Base-by-base conservation (phyloP, 2,329 filamentous ascomycete genomes). In the Fusarium falciforme region DNA sequence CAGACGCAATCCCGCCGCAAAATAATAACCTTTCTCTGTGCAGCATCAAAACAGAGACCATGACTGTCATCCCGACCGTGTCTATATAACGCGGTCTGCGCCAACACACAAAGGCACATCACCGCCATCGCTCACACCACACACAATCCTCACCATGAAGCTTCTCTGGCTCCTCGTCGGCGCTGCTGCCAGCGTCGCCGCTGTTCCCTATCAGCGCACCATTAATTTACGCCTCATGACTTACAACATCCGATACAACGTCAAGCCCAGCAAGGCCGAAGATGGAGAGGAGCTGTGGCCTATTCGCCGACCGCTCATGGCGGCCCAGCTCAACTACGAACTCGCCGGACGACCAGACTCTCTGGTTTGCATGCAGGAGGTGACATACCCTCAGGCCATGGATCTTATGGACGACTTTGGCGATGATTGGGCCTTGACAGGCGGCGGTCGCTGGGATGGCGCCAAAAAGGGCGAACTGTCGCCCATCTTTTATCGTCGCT, bases 331-430 rank as follows among this genome's bases (percentile, higher is more conserved):
- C 2, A 82, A 84, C 52, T 87, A 87, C 75, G 83, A 87, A 68
- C 86, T 87, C 1, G 78, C 84, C 0, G 82, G 84, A 63, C 84
- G 85, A 12, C 80, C 83, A 0, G 82, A 81, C 5, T 79, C 85
- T 1, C 88, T 94, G 68, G 82, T 93, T 61, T 92, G 91, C 70
- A 84, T 93, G 27, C 92, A 93, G 80, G 92, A 93, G 83, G 91
- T 89, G 9, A 85, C 92, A 6, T 83, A 89, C 74, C 76, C 79
- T 5, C 92, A 93, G 76, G 83, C 93, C 4, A 49, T 82, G 16
- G 90, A 93, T 72, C 85, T 93, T 47, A 81, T 89, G 55, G 40
- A 60, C 25, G 77, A 69, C 38, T 66, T 81, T 6, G 81, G 89
- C 4, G 84, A 74, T 4, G 71, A 68, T 38, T 91, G 89, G 89